Conservation (phyloP, 2,329 filamentous ascomycete species). For the Fusarium sp. region DNA sequence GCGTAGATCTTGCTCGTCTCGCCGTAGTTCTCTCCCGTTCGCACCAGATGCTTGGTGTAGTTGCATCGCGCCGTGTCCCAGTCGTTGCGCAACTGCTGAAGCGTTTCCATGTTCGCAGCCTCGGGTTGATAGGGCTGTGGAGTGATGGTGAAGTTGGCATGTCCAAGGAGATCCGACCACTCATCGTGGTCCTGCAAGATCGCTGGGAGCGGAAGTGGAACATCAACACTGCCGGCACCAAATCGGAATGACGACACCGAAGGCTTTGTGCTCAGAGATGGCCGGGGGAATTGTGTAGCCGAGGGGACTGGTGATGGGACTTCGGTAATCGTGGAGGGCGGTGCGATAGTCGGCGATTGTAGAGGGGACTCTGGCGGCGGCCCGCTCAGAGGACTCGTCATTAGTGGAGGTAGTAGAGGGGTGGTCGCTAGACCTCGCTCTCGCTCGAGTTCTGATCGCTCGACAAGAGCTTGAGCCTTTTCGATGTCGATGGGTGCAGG, state of each 20-base stretch:
- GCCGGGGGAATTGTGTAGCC: conserved; percentile 60
- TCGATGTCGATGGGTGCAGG: conserved; percentile 57
- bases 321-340: conserved; percentile 60
- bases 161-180: conserved; percentile 87
- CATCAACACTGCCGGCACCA: conserved; percentile 69
- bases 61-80: conserved; percentile 87
- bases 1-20: conserved; percentile 88
- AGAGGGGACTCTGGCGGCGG: conserved; percentile 80
- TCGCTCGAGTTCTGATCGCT: conserved; percentile 64
- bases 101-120: conserved; percentile 64
- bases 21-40: conserved; percentile 90
- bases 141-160: conserved; percentile 91
- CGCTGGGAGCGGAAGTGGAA: conserved; percentile 67
- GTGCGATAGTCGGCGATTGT: conserved; percentile 80
- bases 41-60: conserved; percentile 88
- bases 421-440: conserved; percentile 76
- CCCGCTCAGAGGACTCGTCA: conserved; percentile 68
- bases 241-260: conserved; percentile 79
- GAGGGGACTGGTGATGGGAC: conserved; percentile 56
- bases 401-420: conserved; percentile 84
- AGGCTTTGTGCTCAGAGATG: conserved; percentile 79
- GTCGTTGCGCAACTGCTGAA: conserved; percentile 75
- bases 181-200: conserved; percentile 78
- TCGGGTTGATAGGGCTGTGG: conserved; percentile 83
- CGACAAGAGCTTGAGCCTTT: conserved; percentile 46